A percentile compares a stretch with the other conserved stretches of the same genome.
phyloP scores from a whole-genome alignment of 345 rosid genomes.

The Erodium maritimum region DNA sequence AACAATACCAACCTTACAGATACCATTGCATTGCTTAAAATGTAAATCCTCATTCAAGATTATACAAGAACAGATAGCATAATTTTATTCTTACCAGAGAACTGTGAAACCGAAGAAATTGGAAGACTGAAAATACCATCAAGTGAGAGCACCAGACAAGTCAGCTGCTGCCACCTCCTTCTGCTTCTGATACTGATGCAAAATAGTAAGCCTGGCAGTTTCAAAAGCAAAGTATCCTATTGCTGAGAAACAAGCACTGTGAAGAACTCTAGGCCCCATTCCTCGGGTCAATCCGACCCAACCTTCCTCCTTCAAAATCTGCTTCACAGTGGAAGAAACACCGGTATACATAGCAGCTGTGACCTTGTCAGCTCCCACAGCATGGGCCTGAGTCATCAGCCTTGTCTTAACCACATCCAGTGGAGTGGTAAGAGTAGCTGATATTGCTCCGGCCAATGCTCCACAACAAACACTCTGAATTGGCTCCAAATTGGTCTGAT shows the following conservation, averaged over 20 bases:
- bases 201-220: conserved; percentile 71
- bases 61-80: background rate
- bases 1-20: background rate
- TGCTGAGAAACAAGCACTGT: conserved; percentile 87
- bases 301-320: conserved; percentile 85
- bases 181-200: conserved; percentile 56
- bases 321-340: conserved; percentile 48
- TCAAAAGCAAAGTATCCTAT: conserved; percentile 90
- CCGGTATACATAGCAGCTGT: conserved; percentile 59
- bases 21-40: too few relatives aligned
- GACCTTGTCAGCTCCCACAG: conserved; percentile 31
- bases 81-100: background rate
- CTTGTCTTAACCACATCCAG: conserved; percentile 89
- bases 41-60: too few relatives aligned
- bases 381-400: conserved; percentile 74
- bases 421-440: conserved; percentile 79
- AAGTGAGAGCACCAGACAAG: conserved; percentile 1
- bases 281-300: conserved; percentile 76
- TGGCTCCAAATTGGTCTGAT: conserved; percentile 59
- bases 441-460: conserved; percentile 88
- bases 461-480: conserved; percentile 81
- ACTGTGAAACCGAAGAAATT: too few relatives aligned
- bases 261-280: conserved; percentile 81
- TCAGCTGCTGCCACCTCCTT: conserved; percentile 29
- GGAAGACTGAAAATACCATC: background rate